Evolutionary conservation across 2,329 filamentous ascomycete species (phyloP).

Genomic region (Diaporthe nobilis): DNA sequence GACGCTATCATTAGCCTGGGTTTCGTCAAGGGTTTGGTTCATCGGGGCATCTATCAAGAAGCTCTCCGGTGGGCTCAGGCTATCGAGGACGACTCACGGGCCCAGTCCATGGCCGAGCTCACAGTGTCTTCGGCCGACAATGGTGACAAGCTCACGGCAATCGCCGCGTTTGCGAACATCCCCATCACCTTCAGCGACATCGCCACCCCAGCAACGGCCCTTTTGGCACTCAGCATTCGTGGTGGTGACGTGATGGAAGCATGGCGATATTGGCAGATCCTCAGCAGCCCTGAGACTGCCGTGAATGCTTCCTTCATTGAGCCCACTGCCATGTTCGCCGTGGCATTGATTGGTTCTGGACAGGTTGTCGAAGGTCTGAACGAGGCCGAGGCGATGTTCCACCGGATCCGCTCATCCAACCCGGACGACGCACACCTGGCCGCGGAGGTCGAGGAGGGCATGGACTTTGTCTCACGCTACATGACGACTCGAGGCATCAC

Average conservation of each 20-base stretch:
- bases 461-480: slow-evolving; percentile 76
- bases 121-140: slow-evolving; percentile 85
- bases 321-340: slow-evolving; percentile 89
- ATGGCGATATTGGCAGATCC: slow-evolving; percentile 83
- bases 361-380: slow-evolving; percentile 85
- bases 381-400: slow-evolving; percentile 88
- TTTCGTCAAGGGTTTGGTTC: slow-evolving; percentile 83
- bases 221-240: slow-evolving; percentile 89
- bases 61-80: slow-evolving; percentile 81
- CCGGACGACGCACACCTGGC: slow-evolving; percentile 69
- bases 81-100: slow-evolving; percentile 71
- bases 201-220: slow-evolving; percentile 78
- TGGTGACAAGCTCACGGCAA: slow-evolving; percentile 78
- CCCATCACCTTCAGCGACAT: slow-evolving; percentile 64
- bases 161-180: slow-evolving; percentile 74
- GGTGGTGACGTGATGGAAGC: slow-evolving; percentile 84
- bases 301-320: slow-evolving; percentile 81
- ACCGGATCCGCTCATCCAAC: slow-evolving; percentile 78
- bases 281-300: slow-evolving; percentile 74
- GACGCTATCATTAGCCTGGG: slow-evolving; percentile 80
- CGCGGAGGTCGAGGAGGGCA: slow-evolving; percentile 89
- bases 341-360: slow-evolving; percentile 88
- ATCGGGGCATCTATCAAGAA: slow-evolving; percentile 77
- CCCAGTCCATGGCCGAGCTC: slow-evolving; percentile 78
- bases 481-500: slow-evolving; percentile 69